Base-by-base conservation (phyloP, 2,329 filamentous ascomycete genomes). In the Shiraia bambusicola region DNA sequence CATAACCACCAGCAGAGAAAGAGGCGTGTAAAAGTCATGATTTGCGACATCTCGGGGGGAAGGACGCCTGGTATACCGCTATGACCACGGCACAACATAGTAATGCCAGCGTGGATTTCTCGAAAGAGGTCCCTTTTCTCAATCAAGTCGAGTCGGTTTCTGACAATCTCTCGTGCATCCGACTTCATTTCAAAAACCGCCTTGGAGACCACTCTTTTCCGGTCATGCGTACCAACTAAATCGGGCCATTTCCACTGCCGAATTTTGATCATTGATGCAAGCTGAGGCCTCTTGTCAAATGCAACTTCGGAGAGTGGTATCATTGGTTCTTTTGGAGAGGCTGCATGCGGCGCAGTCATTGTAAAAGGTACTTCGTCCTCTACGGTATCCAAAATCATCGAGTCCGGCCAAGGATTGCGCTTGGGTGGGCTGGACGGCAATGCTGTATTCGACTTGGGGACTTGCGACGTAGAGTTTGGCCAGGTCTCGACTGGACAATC, bases 191-290 rank as follows among this genome's bases (percentile, higher is more conserved):
- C 59, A 6, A 52, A 43, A 1, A 78, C 52, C 2, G 70, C 47
- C 37, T 74, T 73, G 34, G 75, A 69, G 15, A 78, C 48, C 1
- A 76, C 54, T 5, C 73, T 66, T 28, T 71, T 68, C 9, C 73
- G 62, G 46, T 79, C 74, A 7, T 47, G 30, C 2, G 61, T 56
- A 7, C 65, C 59, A 27, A 68, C 52, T 3, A 79, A 56, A 1
- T 64, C 40, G 3, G 48, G 38, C 62, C 66, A 73, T 4, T 45
- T 40, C 60, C 72, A 68, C n/a, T 45, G 38, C 9, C 48, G 45
- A 12, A 65, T 50, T 10, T 56, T 53, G 2, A 39, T 25, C 5
- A 64, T 54, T 0, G 61, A 66, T 1, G 61, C 55, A n/a, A 47
- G 32, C n/a, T 62, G 56, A 0, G 62, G 61, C 11, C 48, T 42